These are phyloP conservation scores for Lophiostoma macrostomum DNA, from an alignment of 495 filamentous ascomycete genomes.

Conservation along the genomic window DNA sequence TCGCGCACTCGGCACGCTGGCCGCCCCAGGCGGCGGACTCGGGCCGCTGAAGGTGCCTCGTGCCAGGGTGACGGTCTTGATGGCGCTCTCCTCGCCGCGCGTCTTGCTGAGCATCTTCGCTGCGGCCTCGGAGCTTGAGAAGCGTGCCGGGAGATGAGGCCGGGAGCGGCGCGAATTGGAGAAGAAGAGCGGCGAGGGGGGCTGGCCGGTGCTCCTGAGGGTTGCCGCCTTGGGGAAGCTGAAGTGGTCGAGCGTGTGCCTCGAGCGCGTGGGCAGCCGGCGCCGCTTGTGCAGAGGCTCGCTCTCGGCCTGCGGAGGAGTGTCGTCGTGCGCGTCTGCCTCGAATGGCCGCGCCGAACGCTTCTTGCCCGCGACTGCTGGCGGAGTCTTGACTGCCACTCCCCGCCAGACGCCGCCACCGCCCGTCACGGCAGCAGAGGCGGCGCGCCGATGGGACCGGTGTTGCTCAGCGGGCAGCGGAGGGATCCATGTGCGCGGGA, in stretches of 20 bases:
- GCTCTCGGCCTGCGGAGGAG: conserved; percentile 5
- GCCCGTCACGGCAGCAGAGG: neutral
- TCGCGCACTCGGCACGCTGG: conserved; percentile 48
- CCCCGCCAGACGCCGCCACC: neutral
- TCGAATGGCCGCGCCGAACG: neutral
- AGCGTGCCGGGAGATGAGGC: conserved; percentile 51
- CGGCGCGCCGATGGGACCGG: conserved; percentile 2
- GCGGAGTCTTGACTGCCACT: conserved; percentile 1
- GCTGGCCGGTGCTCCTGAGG: conserved; percentile 22
- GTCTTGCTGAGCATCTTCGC: conserved; percentile 58
- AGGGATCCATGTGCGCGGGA: conserved; percentile 9
- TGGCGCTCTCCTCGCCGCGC: conserved; percentile 48
- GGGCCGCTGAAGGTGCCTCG: conserved; percentile 53
- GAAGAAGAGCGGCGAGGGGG: conserved; percentile 58
- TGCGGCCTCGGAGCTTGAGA: conserved; percentile 53
- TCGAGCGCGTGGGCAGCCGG: conserved; percentile 13
- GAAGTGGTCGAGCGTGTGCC: conserved; percentile 32
- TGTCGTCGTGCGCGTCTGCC: neutral
- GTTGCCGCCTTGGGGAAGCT: conserved; percentile 8
- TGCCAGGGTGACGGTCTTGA: conserved; percentile 64
- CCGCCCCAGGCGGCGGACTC: conserved; percentile 49
- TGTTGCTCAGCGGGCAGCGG: conserved; percentile 1
- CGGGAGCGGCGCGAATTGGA: conserved; percentile 48
- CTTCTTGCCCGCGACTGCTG: conserved; percentile 16
- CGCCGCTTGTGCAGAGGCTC: conserved; percentile 35